These are phyloP conservation scores for Grammothele lineata DNA, from an alignment of 768 basidiomycete species.

Conservation along the genomic window DNA sequence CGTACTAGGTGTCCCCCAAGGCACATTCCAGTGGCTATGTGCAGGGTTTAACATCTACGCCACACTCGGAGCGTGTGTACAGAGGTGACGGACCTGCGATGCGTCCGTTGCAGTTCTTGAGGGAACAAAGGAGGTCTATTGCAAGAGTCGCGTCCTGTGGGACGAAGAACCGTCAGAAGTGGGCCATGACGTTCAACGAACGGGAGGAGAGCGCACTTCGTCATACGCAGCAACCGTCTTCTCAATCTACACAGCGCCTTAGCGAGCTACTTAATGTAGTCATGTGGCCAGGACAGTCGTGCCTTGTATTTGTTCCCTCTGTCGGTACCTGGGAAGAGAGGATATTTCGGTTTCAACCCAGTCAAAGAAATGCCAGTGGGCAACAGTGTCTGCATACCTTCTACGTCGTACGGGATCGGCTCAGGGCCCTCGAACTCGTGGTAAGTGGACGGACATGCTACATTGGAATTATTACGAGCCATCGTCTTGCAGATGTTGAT, in stretches of 20 bases:
- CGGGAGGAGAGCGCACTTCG: constrained; percentile 48
- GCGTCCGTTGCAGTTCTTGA: constrained; percentile 85
- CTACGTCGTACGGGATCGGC: constrained; percentile 81
- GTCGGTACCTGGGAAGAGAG: constrained; percentile 73
- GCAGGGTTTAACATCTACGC: no score
- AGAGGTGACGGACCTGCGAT: constrained; percentile 84
- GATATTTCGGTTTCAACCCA: no score
- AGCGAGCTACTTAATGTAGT: background rate
- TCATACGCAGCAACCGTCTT: constrained; percentile 87
- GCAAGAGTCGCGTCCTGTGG: constrained; percentile 80
- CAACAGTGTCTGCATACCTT: constrained; percentile 46
- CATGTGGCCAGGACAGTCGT: background rate
- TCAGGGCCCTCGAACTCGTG: constrained; percentile 93
- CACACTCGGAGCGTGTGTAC: no score
- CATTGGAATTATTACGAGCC: background rate
- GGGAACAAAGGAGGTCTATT: constrained; percentile 67
- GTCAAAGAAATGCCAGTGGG: no score
- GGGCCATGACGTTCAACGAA: no score
- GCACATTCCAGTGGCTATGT: constrained; percentile 83
- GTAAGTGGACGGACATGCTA: constrained; percentile 81
- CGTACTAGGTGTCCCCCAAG: constrained; percentile 80
- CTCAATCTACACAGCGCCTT: constrained; percentile 56
- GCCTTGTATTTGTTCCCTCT: constrained; percentile 92
- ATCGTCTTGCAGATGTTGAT: background rate
- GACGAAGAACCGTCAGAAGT: background rate